These are phyloP conservation scores for Aaosphaeria arxii DNA, from an alignment of 2,329 filamentous ascomycete species.

Conservation along the genomic window DNA sequence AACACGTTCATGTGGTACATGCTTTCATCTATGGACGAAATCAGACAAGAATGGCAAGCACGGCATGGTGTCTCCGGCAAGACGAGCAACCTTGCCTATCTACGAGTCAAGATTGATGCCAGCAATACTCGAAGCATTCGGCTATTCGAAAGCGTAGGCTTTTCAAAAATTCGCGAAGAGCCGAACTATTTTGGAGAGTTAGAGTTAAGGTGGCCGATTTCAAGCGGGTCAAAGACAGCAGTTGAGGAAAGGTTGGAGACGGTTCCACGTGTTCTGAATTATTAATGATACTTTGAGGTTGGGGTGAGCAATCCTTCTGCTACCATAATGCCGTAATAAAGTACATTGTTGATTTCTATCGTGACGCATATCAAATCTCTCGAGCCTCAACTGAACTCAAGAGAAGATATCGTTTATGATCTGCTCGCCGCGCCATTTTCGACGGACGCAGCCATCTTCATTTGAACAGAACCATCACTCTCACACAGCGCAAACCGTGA, in stretches of 20 bases:
- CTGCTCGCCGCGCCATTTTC: too few relatives aligned
- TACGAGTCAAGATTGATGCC: constrained; percentile 62
- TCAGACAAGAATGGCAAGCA: constrained; percentile 57
- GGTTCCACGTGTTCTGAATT: constrained; percentile 3
- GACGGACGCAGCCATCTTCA: too few relatives aligned
- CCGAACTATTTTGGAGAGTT: constrained; percentile 68
- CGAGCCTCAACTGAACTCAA: not conserved
- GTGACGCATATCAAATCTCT: not conserved
- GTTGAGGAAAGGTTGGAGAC: constrained; percentile 5
- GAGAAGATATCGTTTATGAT: too few relatives aligned
- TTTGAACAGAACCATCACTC: not conserved
- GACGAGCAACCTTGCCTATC: constrained; percentile 37
- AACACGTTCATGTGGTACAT: constrained; percentile 70
- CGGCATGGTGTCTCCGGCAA: constrained; percentile 8
- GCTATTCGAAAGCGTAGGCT: constrained; percentile 61
- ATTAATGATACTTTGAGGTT: constrained; percentile 1
- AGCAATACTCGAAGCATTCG: constrained; percentile 56
- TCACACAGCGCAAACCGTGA: not conserved
- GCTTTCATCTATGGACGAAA: constrained; percentile 45
- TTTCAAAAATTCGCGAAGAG: constrained; percentile 47
- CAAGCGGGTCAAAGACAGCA: constrained; percentile 1
- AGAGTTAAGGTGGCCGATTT: constrained; percentile 49
- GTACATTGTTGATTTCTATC: constrained; percentile 21
- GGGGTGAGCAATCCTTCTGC: constrained; percentile 4
- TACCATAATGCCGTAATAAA: constrained; percentile 15